These are phyloP conservation scores for Talaromyces rugulosus DNA, from an alignment of 2,329 filamentous ascomycete genomes.

Conservation along the genomic window DNA sequence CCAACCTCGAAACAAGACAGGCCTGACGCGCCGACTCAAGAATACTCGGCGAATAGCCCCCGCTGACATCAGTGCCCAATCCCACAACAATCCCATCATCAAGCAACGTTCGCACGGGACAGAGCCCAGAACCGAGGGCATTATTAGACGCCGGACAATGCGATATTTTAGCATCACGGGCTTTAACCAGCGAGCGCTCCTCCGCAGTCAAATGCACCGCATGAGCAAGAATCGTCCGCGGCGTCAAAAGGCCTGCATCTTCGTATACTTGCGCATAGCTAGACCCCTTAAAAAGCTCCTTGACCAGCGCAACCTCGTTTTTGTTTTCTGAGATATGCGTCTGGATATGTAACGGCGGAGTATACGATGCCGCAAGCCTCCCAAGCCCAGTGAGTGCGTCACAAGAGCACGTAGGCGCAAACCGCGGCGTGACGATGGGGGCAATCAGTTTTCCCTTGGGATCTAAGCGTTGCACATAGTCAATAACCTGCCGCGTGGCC, in stretches of 20 bases:
- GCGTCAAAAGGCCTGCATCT: constrained; percentile 61
- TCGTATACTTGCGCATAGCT: constrained; percentile 81
- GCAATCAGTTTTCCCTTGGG: constrained; percentile 59
- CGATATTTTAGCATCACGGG: constrained; percentile 61
- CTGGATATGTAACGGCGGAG: constrained; percentile 63
- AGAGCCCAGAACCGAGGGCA: constrained; percentile 73
- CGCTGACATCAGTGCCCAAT: constrained; percentile 84
- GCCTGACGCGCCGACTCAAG: constrained; percentile 81
- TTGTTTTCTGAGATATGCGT: constrained; percentile 87
- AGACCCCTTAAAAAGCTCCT: constrained; percentile 61
- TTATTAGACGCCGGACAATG: constrained; percentile 90
- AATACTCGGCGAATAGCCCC: constrained; percentile 77
- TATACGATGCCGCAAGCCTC: constrained; percentile 56
- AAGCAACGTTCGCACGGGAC: constrained; percentile 69
- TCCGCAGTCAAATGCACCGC: constrained; percentile 67
- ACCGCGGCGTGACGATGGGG: constrained; percentile 73
- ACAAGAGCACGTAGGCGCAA: constrained; percentile 53
- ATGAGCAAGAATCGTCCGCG: constrained; percentile 78
- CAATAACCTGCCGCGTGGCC: constrained; percentile 57
- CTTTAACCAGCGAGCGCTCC: constrained; percentile 63
- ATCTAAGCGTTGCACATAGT: constrained; percentile 64
- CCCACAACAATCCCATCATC: constrained; percentile 74
- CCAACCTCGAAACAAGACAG: constrained; percentile 69
- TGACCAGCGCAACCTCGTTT: constrained; percentile 68
- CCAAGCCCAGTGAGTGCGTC: constrained; percentile 61